phyloP scores from a whole-genome alignment of 768 basidiomycete species.

The Leccinum arenicola region DNA sequence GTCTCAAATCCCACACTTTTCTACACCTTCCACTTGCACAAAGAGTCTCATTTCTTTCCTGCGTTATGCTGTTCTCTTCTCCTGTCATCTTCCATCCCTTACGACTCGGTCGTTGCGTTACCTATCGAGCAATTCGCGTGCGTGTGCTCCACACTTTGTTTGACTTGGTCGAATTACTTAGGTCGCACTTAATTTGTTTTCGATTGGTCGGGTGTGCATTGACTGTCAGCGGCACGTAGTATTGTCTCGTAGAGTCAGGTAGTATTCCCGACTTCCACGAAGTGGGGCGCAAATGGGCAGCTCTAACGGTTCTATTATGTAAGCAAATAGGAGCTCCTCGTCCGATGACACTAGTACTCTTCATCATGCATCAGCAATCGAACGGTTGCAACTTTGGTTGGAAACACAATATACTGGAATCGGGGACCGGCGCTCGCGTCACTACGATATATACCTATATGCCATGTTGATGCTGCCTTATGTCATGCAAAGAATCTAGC shows the following conservation, averaged over 20 bases:
- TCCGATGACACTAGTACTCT: no score
- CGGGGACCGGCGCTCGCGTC: no score
- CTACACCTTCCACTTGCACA: not conserved
- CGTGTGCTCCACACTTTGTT: conserved; percentile 10
- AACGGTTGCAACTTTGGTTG: no score
- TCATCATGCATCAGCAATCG: no score
- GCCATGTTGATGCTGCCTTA: not conserved
- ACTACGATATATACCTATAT: not conserved
- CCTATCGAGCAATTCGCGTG: conserved; percentile 11
- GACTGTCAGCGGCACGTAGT: not conserved
- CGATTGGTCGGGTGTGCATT: conserved; percentile 1
- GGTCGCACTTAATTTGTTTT: conserved; percentile 21
- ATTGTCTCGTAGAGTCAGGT: not conserved
- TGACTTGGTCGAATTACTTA: conserved; percentile 19
- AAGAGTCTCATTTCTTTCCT: not conserved
- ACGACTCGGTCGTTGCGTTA: conserved; percentile 11
- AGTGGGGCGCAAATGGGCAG: no score
- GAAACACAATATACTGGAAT: no score
- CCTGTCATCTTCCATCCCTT: not conserved
- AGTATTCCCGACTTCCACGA: not conserved
- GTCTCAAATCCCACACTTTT: not conserved
- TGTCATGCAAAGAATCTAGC: not conserved
- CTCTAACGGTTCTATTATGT: no score
- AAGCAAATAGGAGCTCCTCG: no score
- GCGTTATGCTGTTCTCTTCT: not conserved